These are phyloP conservation scores for Sclerotinia spermophila DNA, from an alignment of 2,329 filamentous ascomycete species.

Conservation along the genomic window DNA sequence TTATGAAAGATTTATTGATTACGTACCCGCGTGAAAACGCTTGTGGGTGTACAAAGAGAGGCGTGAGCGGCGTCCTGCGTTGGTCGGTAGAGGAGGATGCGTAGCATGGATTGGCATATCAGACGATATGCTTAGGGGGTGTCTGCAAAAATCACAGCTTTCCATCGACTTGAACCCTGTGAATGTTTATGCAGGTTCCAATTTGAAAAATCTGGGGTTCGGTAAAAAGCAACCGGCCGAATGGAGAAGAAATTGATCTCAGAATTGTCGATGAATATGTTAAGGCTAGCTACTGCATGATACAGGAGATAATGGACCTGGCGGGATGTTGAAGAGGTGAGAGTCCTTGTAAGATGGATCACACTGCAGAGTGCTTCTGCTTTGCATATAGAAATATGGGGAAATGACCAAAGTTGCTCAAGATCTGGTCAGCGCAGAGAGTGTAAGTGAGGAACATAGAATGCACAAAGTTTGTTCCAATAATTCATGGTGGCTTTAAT, in stretches of 20 bases:
- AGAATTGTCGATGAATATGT: neutral
- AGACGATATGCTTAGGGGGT: conserved; percentile 31
- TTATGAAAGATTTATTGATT: conserved; percentile 24
- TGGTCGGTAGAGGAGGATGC: neutral
- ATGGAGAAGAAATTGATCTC: conserved; percentile 7
- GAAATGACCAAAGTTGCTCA: conserved; percentile 14
- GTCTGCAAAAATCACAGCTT: conserved; percentile 19
- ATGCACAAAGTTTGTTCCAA: neutral
- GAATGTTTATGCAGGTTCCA: conserved; percentile 33
- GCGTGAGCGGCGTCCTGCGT: conserved; percentile 5
- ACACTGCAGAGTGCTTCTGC: conserved; percentile 11
- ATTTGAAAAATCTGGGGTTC: conserved; percentile 33
- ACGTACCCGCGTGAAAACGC: conserved; percentile 27
- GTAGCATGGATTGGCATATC: conserved; percentile 27
- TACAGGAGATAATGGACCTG: neutral
- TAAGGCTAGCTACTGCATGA: neutral
- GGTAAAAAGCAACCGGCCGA: conserved; percentile 30
- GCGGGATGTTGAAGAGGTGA: neutral
- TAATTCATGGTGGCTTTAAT: neutral
- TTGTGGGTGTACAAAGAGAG: conserved; percentile 3
- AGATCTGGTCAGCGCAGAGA: neutral
- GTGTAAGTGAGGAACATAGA: neutral
- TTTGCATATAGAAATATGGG: conserved; percentile 15
- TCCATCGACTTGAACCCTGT: conserved; percentile 24
- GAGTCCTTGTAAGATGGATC: conserved; percentile 9